Evolutionary conservation across 257 asterid species (phyloP), one percentile per base, ranked within the genome.

Genomic region (Misopates orontium): DNA sequence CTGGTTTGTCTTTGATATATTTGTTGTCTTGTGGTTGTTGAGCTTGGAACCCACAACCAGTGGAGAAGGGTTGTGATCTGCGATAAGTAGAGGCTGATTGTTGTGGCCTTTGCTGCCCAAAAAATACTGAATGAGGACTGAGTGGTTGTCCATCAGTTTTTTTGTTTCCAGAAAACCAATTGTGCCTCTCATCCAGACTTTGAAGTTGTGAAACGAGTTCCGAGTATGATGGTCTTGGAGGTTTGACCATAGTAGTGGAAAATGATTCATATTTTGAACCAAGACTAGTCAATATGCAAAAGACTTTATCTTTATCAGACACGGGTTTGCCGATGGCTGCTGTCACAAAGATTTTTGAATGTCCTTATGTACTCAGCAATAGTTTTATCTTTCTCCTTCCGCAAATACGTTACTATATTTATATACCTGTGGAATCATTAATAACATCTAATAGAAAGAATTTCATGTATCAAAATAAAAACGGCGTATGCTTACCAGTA

Each of bases 201-300:
- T 66, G 62, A 1, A 66, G 52, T 36, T 40, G 54, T 6, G 57
- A 62, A 15, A 55, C 25, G 10, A 66, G 1, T 22, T 66, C 54
- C 20, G 54, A 20, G 22, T 66, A 32, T 8, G 71, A 12, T 10
- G 52, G 50, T 20, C 21, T 5, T 17, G 62, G 70, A 39, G 52
- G 70, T 28, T 66, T 66, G 15, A 67, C 8, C 45, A 67, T 54
- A 0, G 64, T 40, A 11, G 64, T 67, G 0, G 56, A 36, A 19
- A 67, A 67, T 5, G 64, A 16, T 15, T 67, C 64, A 55, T 54
- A 67, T 53, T 53, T n/a, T n/a, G n/a, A n/a, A n/a, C n/a, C n/a
- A n/a, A n/a, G n/a, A n/a, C n/a, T n/a, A n/a, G n/a, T n/a, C 7
- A 55, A 20, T 16, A 67, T 18, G 12, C 6, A 65, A n/a, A 51